Base-by-base conservation (phyloP, 1,284 basidiomycete genomes). In the Filobasidium uniguttulatum region DNA sequence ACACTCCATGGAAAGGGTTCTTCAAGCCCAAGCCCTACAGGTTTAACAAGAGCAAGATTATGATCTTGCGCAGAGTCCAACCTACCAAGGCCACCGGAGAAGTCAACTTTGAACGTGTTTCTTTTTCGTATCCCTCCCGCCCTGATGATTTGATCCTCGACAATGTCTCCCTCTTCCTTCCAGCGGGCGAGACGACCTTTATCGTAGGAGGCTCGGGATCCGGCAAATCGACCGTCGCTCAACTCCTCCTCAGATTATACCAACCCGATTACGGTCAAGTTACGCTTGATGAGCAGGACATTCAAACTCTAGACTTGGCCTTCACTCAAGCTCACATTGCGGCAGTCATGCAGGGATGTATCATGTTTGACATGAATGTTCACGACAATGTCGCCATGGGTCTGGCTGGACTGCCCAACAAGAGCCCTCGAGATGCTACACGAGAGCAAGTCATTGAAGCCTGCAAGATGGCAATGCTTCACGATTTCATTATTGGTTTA, bases 311-410 rank as follows among this genome's bases (percentile, higher is more conserved):
- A 51, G 87, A 94, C 62, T 72, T 76, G n/a, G 60, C 68, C 5
- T 97, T 82, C 79, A 76, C 80, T 20, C 71, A 80, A 2, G 68
- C 72, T 37, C 78, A 89, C 58, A 77, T 97, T 47, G 82, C 81
- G 0, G 80, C 82, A 17, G 81, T 98, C 6, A 90, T 75, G 55
- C 71, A 90, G 66, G 78, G 79, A 7, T 79, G 78, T 56, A 80
- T 89, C 49, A 72, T 90, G 20, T 82, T 90, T 59, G 85, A 87
- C 61, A 77, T 80, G 69, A 82, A 72, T 23, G 75, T 97, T 3
- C 83, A 86, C 62, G 87, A 94, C 61, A 98, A 97, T 59, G 77
- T 97, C 44, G 83, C 84, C 0, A 77, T 91, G 59, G 87, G 85
- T 9, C 68, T 81, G 5, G 77, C 78, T 6, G 55, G 66, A 28